Evolutionary conservation across 2,329 filamentous ascomycete genomes (phyloP).

Genomic region (Pseudogymnoascus destructans): DNA sequence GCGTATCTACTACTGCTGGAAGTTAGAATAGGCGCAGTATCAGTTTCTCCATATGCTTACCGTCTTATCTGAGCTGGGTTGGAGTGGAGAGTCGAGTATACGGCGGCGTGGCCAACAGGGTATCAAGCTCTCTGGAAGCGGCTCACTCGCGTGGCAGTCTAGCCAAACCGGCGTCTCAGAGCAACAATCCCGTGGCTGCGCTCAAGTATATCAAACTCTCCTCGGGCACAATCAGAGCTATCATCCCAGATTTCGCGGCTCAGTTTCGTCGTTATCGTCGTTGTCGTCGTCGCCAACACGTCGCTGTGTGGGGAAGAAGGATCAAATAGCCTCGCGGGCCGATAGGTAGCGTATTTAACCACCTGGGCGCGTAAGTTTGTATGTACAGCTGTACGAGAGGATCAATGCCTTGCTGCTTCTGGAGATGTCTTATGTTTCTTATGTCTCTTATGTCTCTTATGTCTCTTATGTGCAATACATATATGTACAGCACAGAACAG

Average conservation of each 20-base stretch:
- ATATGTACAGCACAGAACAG: neutral
- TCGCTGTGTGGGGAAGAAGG: neutral
- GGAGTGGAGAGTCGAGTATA: neutral
- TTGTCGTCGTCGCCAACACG: neutral
- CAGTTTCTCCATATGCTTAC: neutral
- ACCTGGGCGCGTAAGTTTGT: neutral
- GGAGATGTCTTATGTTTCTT: neutral
- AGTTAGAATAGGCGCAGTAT: neutral
- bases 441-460: neutral
- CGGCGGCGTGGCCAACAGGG: neutral
- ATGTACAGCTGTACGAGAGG: constrained; percentile 1
- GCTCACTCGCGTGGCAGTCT: neutral
- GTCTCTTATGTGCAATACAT: neutral
- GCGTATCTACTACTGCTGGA: neutral
- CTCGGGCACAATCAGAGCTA: neutral
- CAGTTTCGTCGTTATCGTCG: neutral
- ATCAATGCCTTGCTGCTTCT: neutral
- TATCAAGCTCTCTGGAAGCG: neutral
- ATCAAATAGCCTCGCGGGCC: neutral
- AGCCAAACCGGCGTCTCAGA: neutral
- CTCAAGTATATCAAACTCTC: neutral
- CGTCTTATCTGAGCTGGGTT: neutral
- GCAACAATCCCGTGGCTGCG: neutral
- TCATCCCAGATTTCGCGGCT: neutral
- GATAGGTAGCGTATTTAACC: constrained; percentile 4